phyloP scores from a whole-genome alignment of 2,329 filamentous ascomycete species.

The Ploettnerulaceae sp. region DNA sequence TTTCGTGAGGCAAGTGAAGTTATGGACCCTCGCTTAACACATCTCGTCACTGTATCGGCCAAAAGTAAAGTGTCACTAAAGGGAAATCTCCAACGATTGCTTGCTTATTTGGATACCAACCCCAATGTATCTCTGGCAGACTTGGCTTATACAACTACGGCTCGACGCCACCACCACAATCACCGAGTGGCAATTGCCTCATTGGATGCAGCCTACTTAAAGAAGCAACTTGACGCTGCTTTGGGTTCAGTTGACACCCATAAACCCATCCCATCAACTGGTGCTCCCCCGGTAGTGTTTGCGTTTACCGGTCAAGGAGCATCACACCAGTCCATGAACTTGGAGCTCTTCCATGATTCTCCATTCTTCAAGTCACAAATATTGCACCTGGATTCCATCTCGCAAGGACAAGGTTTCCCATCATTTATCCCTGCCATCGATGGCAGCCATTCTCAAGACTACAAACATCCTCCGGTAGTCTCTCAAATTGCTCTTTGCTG shows the following conservation, averaged over 20 bases:
- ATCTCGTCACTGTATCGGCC: slow-evolving; percentile 45
- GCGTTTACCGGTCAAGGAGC: slow-evolving; percentile 44
- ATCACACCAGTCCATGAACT: slow-evolving; percentile 22
- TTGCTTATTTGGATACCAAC: slow-evolving; percentile 15
- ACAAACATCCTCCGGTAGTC: slow-evolving; percentile 32
- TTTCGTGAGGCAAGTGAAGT: slow-evolving; percentile 29
- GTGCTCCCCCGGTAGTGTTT: slow-evolving; percentile 34
- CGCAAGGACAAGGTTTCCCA: background rate
- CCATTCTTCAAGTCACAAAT: background rate
- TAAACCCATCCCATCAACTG: slow-evolving; percentile 12
- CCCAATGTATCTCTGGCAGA: slow-evolving; percentile 12
- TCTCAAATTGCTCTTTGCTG: slow-evolving; percentile 42
- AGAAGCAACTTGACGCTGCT: slow-evolving; percentile 35
- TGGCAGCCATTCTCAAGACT: slow-evolving; percentile 25
- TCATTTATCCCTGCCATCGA: background rate
- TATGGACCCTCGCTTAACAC: slow-evolving; percentile 36
- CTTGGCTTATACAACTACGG: slow-evolving; percentile 22
- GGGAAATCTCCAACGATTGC: slow-evolving; percentile 31
- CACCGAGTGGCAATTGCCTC: slow-evolving; percentile 45
- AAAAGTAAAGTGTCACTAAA: slow-evolving; percentile 16
- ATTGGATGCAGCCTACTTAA: slow-evolving; percentile 27
- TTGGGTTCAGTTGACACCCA: slow-evolving; percentile 12
- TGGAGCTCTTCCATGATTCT: background rate
- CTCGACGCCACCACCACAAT: slow-evolving; percentile 52
- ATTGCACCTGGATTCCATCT: background rate